phyloP scores from a whole-genome alignment of 768 basidiomycete species.

The Brasilioporus rufonigricans region DNA sequence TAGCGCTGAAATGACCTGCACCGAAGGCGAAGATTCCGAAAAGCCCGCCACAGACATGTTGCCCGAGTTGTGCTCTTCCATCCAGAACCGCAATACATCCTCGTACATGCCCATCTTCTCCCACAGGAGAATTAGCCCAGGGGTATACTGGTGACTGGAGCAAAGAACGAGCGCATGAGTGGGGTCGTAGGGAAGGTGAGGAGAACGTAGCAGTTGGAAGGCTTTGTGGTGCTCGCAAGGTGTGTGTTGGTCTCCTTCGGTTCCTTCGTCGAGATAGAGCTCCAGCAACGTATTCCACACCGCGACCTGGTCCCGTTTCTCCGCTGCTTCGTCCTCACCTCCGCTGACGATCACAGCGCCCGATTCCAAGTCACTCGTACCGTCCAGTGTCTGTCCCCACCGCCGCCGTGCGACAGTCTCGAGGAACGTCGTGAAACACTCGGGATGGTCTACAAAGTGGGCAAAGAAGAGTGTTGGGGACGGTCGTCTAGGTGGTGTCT shows the following conservation, averaged over 20 bases:
- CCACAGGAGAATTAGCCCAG: constrained; percentile 87
- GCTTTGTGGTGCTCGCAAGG: constrained; percentile 52
- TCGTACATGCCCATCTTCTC: constrained; percentile 96
- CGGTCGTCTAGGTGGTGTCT: constrained; percentile 50
- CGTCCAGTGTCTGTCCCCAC: constrained; percentile 74
- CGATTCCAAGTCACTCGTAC: constrained; percentile 11
- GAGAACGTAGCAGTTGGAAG: constrained; percentile 61
- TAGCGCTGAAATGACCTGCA: constrained; percentile 67
- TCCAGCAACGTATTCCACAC: constrained; percentile 97
- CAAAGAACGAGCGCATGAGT: constrained; percentile 96
- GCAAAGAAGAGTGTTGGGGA: constrained; percentile 89
- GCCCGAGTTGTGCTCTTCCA: constrained; percentile 54
- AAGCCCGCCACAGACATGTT: constrained; percentile 4
- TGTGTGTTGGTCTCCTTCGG: constrained; percentile 21
- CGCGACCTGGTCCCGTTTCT: constrained; percentile 70
- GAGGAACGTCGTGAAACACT: constrained; percentile 81
- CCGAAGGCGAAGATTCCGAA: constrained; percentile 35
- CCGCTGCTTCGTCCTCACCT: constrained; percentile 45
- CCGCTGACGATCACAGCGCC: constrained; percentile 10
- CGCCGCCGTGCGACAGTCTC: constrained; percentile 79
- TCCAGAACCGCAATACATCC: constrained; percentile 91
- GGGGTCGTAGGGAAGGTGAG: constrained; percentile 71
- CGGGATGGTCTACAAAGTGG: constrained; percentile 88
- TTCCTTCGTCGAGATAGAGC: constrained; percentile 66
- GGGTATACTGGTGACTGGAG: constrained; percentile 77